Percentiles rank a stretch among this genome's conserved stretches.
phyloP scores from a whole-genome alignment of 352 stramenopile genomes.

The Globisporangium radiosum region DNA sequence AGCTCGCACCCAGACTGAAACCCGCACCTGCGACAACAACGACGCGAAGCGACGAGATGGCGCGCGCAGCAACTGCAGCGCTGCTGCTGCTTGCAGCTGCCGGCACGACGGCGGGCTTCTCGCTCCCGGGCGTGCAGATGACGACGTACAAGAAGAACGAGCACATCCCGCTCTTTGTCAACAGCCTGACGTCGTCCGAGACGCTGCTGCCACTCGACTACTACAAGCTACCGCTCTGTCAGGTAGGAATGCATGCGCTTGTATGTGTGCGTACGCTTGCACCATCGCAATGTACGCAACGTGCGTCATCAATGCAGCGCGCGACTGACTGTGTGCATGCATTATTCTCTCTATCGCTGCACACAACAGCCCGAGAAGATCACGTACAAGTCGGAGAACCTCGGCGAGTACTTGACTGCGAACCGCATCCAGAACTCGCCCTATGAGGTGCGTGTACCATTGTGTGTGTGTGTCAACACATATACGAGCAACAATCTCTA shows the following conservation, averaged over 20 bases:
- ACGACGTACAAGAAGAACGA: constrained; percentile 84
- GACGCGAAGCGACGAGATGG: background rate
- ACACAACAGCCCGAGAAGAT: constrained; percentile 69
- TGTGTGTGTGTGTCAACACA: background rate
- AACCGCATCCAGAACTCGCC: constrained; percentile 99
- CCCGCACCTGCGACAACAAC: constrained; percentile 13
- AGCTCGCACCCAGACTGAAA: constrained; percentile 15
- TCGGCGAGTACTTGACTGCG: constrained; percentile 98
- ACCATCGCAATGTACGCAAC: too few relatives aligned
- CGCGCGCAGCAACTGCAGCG: background rate
- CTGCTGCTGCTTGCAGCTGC: constrained; percentile 14
- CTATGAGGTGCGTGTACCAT: constrained; percentile 66
- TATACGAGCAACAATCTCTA: too few relatives aligned
- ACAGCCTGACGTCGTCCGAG: constrained; percentile 92
- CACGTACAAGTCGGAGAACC: constrained; percentile 97
- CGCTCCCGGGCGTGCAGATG: constrained; percentile 84
- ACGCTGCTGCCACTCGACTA: constrained; percentile 97
- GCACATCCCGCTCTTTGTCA: constrained; percentile 88
- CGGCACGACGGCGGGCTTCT: constrained; percentile 32
- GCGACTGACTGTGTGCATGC: too few relatives aligned
- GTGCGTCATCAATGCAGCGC: too few relatives aligned
- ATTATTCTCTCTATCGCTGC: background rate
- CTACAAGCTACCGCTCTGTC: constrained; percentile 97
- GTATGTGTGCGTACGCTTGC: background rate
- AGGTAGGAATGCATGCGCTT: constrained; percentile 27